Evolutionary conservation across 179 eudicot species (phyloP), one percentile per base, ranked within the genome.

Genomic region (Heliamphora pulchella): DNA sequence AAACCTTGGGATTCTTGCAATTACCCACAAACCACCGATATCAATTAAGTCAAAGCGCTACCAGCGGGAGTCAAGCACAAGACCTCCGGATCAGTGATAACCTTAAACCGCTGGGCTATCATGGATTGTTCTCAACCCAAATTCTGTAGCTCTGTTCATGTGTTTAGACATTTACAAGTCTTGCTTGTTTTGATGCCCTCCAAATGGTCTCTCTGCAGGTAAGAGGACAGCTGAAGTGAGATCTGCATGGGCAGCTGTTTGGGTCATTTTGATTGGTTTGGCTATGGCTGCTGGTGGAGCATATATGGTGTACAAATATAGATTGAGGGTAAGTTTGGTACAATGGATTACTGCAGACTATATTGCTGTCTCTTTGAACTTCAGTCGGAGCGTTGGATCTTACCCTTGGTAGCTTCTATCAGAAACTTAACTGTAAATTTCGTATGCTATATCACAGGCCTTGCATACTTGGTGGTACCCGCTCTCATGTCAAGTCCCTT

Each of bases 231-330:
- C 92, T 4, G 88, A 88, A 79, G 89, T 81, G 64, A 93, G 85
- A 85, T 93, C 97, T 73, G 85, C 92, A 8, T 88, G 97, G 97
- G 75, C 95, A 9, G 95, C 89, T 79, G 83, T 90, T 84, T 95
- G 97, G 97, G 85, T 90, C 68, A 88, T 91, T 80, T 76, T 92
- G 82, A 77, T 93, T 70, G 97, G 91, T 58, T 80, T 95, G 86
- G 93, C 85, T 46, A 77, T 93, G 82, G 93, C 91, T 83, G 89
- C 88, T 78, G 93, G 87, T 84, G 97, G 94, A 17, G 95, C 82
- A 17, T 95, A 91, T 82, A 86, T 90, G 51, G 82, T 95, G 53
- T 95, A 93, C 92, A 95, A 93, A 80, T 86, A 93, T 82, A 87
- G 99, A 83, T 80, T 94, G 82, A 86, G 99, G 97, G 98, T 91